phyloP scores from a whole-genome alignment of 805 yeast species.

The Cyberlindnera euphorbiiphila region DNA sequence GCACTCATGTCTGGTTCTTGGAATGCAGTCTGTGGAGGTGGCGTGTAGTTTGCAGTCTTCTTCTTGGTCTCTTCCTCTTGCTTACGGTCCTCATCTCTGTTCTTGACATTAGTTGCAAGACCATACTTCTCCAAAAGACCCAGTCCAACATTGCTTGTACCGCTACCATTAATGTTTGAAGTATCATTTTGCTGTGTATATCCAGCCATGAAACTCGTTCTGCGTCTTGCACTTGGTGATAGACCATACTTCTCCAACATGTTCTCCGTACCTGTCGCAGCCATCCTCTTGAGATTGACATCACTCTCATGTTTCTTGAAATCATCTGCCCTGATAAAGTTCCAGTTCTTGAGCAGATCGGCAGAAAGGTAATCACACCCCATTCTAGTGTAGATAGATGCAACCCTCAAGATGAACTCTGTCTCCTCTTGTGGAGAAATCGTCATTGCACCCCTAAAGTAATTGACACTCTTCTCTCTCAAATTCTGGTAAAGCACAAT shows the following conservation, averaged over 20 bases:
- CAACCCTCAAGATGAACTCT: conserved; percentile 55
- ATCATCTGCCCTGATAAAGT: conserved; percentile 37
- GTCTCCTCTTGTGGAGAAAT: conserved; percentile 49
- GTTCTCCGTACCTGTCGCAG: conserved; percentile 9
- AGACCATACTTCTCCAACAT: conserved; percentile 26
- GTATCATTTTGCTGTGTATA: conserved; percentile 4
- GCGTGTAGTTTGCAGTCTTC: conserved; percentile 10
- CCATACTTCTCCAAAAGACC: conserved; percentile 29
- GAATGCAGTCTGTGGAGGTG: conserved; percentile 52
- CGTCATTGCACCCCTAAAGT: conserved; percentile 44
- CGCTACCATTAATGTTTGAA: conserved; percentile 1
- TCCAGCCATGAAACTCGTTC: conserved; percentile 17
- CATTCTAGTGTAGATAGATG: conserved; percentile 74
- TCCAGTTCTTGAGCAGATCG: conserved; percentile 64
- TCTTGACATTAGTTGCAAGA: conserved; percentile 19
- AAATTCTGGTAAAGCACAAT: conserved; percentile 60
- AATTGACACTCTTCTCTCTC: conserved; percentile 47
- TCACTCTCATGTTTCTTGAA: conserved; percentile 17
- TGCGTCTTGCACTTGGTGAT: conserved; percentile 24
- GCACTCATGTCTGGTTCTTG: conserved; percentile 78
- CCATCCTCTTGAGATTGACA: conserved; percentile 7
- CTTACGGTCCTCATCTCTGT: conserved; percentile 17
- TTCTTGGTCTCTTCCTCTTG: conserved; percentile 8
- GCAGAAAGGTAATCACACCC: conserved; percentile 83
- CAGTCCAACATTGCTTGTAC: conserved; percentile 8